These are phyloP conservation scores for Eleusine indica DNA, from an alignment of 176 grass and related monocot species.

Conservation along the genomic window DNA sequence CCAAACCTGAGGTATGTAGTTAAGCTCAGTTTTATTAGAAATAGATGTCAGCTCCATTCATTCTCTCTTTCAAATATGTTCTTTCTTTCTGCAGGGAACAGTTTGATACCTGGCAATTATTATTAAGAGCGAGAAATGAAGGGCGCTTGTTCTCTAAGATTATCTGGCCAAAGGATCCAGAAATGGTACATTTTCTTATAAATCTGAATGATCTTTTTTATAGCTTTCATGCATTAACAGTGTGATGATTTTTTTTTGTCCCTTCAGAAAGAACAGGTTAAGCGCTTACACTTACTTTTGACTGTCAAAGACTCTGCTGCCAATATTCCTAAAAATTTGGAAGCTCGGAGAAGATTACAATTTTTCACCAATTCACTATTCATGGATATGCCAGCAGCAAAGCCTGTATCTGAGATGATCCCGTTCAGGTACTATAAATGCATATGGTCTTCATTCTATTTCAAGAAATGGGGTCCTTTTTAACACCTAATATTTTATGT, in stretches of 20 bases:
- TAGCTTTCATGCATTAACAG: conserved; percentile 9
- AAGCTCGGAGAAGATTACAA: conserved; percentile 87
- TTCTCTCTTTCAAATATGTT: conserved; percentile 15
- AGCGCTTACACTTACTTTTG: conserved; percentile 91
- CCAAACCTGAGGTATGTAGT: conserved; percentile 61
- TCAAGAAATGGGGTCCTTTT: conserved; percentile 31
- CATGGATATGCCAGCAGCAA: conserved; percentile 88
- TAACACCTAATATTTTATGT: conserved; percentile 48
- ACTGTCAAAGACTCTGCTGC: conserved; percentile 92
- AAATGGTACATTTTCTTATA: conserved; percentile 61
- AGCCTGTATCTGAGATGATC: conserved; percentile 90
- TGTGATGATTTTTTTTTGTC: conserved; percentile 25
- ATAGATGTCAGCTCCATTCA: conserved; percentile 22
- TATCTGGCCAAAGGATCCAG: conserved; percentile 72
- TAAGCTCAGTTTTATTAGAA: conserved; percentile 16
- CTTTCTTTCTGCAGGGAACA: conserved; percentile 69
- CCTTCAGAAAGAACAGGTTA: conserved; percentile 85
- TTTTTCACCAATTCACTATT: conserved; percentile 96
- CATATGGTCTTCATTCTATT: conserved; percentile 18
- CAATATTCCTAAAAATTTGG: conserved; percentile 90
- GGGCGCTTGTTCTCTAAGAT: conserved; percentile 80
- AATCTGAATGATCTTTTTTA: neutral
- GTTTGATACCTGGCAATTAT: conserved; percentile 82
- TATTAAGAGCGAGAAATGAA: conserved; percentile 75
- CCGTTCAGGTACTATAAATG: conserved; percentile 76